phyloP scores from a whole-genome alignment of 1,284 basidiomycete genomes.

The Pterula multifida region DNA sequence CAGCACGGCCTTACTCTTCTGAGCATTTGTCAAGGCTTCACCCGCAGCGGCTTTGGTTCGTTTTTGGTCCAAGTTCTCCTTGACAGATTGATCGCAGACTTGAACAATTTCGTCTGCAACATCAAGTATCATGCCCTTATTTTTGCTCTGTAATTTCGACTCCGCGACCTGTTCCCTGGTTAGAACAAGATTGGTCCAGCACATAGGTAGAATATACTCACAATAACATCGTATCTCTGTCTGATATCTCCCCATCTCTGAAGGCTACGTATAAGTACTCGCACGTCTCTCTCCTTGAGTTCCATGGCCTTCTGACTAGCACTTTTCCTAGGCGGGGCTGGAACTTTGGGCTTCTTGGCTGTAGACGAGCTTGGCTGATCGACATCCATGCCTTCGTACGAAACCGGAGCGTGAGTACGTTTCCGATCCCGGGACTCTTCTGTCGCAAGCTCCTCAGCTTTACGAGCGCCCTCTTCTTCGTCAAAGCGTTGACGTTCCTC shows the following conservation, averaged over 20 bases:
- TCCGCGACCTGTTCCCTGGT: conserved; percentile 57
- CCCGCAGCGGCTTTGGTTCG: conserved; percentile 67
- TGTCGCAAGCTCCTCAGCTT: conserved; percentile 52
- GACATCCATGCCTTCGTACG: conserved; percentile 87
- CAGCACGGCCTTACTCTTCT: conserved; percentile 92
- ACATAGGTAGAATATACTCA: conserved; percentile 27
- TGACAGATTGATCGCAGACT: conserved; percentile 75
- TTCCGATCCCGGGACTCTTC: conserved; percentile 68
- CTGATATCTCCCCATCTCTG: conserved; percentile 98
- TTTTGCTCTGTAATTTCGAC: conserved; percentile 91
- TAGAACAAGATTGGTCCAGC: conserved; percentile 7
- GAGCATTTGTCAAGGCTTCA: conserved; percentile 74
- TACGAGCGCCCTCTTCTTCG: conserved; percentile 68
- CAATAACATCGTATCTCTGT: conserved; percentile 89
- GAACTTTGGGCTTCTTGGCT: conserved; percentile 61
- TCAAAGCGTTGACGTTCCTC: conserved; percentile 86
- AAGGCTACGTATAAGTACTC: conserved; percentile 89
- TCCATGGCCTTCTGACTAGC: conserved; percentile 91
- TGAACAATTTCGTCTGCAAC: conserved; percentile 90
- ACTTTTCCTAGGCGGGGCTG: conserved; percentile 65
- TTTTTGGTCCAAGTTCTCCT: conserved; percentile 76
- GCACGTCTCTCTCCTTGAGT: conserved; percentile 93
- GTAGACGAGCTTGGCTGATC: conserved; percentile 56
- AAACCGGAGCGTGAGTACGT: conserved; percentile 75
- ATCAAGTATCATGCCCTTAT: conserved; percentile 84